Percentiles rank a stretch among this genome's conserved stretches.
phyloP scores from a whole-genome alignment of 805 yeast genomes.

The Kluyveromyces lactis region DNA sequence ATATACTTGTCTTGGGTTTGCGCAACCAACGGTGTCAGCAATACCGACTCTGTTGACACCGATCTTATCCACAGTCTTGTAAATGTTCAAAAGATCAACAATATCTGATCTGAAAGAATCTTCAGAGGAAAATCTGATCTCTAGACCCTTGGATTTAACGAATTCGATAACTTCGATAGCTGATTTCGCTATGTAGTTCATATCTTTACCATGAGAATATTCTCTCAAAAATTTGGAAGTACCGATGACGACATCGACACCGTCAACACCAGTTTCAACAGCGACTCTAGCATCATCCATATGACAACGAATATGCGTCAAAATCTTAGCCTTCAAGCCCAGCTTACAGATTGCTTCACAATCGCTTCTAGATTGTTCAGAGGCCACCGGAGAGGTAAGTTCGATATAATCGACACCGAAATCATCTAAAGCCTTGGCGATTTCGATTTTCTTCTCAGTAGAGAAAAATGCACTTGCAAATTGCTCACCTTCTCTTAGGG shows the following conservation, averaged over 20 bases:
- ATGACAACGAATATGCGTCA: constrained; percentile 96
- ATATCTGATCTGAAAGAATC: constrained; percentile 96
- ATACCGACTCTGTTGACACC: constrained; percentile 98
- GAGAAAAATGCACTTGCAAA: constrained; percentile 94
- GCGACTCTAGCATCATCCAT: constrained; percentile 98
- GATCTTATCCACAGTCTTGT: constrained; percentile 91
- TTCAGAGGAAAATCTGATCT: constrained; percentile 92
- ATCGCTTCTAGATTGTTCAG: constrained; percentile 85
- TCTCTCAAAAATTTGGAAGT: constrained; percentile 92
- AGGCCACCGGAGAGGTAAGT: constrained; percentile 97
- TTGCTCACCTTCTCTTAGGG: constrained; percentile 97
- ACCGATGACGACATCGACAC: constrained; percentile 97
- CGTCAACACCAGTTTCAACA: constrained; percentile 97
- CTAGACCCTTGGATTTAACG: constrained; percentile 93
- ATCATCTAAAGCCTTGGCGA: constrained; percentile 94
- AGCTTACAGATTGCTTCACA: constrained; percentile 98
- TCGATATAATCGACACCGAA: constrained; percentile 98
- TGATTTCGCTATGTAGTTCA: constrained; percentile 92
- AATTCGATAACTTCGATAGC: constrained; percentile 96
- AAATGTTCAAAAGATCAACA: constrained; percentile 89
- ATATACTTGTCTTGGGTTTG: constrained; percentile 97
- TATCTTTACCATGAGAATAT: constrained; percentile 96
- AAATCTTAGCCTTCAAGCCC: constrained; percentile 92
- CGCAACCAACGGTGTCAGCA: constrained; percentile 98
- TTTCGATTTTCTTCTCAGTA: constrained; percentile 92